Evolutionary conservation across 495 filamentous ascomycete genomes (phyloP).

Genomic region (Tuber umbilicatum): DNA sequence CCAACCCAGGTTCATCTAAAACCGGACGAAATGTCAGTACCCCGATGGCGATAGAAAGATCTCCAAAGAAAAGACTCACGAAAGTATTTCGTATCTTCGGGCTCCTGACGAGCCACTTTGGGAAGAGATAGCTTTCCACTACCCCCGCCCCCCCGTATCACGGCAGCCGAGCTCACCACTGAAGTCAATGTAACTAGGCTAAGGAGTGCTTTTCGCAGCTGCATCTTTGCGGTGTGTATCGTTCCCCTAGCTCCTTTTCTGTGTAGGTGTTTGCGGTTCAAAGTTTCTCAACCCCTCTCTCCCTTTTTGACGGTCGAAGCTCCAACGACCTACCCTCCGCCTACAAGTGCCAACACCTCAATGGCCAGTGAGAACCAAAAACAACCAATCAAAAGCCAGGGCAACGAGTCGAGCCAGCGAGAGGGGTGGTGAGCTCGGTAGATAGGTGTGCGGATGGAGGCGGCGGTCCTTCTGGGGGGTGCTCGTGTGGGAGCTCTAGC

Average conservation of each 20-base stretch:
- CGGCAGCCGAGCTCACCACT: conserved; percentile 18
- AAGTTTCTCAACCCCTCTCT: not conserved
- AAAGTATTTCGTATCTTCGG: conserved; percentile 35
- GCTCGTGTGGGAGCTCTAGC: not conserved
- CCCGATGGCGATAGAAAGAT: not conserved
- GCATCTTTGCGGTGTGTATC: conserved; percentile 16
- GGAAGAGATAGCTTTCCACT: not conserved
- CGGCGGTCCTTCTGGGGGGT: not conserved
- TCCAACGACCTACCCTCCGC: not conserved
- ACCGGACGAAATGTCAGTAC: conserved; percentile 23
- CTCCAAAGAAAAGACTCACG: conserved; percentile 26
- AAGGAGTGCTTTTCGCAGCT: conserved; percentile 14
- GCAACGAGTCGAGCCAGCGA: not conserved
- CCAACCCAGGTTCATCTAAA: conserved; percentile 41
- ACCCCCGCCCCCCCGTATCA: not conserved
- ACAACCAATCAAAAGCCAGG: not conserved
- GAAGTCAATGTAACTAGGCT: conserved; percentile 22
- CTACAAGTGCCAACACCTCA: not conserved
- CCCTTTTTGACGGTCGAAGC: not conserved
- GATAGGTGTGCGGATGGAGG: not conserved
- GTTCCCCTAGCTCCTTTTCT: not conserved
- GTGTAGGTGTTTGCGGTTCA: not conserved
- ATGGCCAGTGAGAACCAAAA: not conserved
- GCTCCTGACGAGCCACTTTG: not conserved
- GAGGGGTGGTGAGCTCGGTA: not conserved